Base-by-base conservation (phyloP, 1,284 basidiomycete genomes). In the Megacollybia platyphylla region DNA sequence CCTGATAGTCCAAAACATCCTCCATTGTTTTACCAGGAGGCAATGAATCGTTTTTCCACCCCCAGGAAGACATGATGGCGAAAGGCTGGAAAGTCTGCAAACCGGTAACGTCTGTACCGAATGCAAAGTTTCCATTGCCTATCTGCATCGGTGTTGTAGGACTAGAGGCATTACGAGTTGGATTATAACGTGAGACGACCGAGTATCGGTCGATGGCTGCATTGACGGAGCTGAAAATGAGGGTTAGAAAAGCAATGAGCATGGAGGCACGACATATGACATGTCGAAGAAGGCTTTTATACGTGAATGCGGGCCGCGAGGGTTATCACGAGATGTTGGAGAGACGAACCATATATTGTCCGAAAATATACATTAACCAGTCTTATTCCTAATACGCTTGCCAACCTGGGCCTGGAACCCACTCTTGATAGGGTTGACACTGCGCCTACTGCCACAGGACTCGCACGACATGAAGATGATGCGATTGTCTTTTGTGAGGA, bases 381-480 rank as follows among this genome's bases (percentile, higher is more conserved):
- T 70, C 63, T 71, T 72, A 61, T 78, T 80, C 61, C 78, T 81
- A 62, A 79, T 84, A 55, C 83, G 70, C 68, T 76, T 85, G 43
- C 92, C 91, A 49, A 96, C 87, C 62, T 97, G 92, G 43, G 94
- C 94, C 67, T 94, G 88, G 82, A 90, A 98, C 70, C 94, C 94
- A 51, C 87, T 90, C 81, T 97, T 97, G 81, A 98, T 97, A 34
- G 92, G 73, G 51, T 87, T 86, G 54, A 98, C 94, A 49, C 90
- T 94, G 42, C 94, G 79, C 55, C 87, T 73, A 49, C 85, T 91
- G 6, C 91, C 91, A 59, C 91, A 97, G 18, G 87, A 84, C 65
- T 96, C 88, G 70, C 94, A 97, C 0, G 88, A 82, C 76, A 98
- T 92, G 73, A 99, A 98, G 74, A 94, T 97, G 58, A 99, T 90